Base-by-base conservation (phyloP, 306 rosid genomes). In the Cyamopsis tetragonoloba region DNA sequence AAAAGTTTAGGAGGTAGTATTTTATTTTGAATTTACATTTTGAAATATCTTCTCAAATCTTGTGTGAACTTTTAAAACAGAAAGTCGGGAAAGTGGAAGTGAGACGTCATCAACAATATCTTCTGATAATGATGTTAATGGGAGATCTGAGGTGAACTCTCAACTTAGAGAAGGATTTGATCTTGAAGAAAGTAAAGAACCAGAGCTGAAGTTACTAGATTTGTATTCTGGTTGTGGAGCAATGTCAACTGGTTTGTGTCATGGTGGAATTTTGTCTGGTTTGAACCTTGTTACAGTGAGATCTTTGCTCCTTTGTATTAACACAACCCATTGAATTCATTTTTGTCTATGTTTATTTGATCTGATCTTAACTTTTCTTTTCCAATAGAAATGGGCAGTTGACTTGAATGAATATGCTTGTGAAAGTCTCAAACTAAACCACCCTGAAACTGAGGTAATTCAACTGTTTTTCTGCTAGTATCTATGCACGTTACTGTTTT, bases 201-300 rank as follows among this genome's bases (percentile, higher is more conserved):
- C 70, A 3, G 90, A 92, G 49, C 27, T 84, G 20, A 62, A 60
- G 14, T 48, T 89, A 5, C 73, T 92, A 0, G 98, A 92, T 51
- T 77, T 92, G 39, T 92, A 92, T 50, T 82, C 87, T 17, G 98
- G 96, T 37, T 92, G 98, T 50, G 98, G 98, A 7, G 98, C 91
- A 1, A 92, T 92, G 98, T 92, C 96, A 9, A 92, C 95, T 11
- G 98, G 98, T 12, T 75, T 92, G 15, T 87, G 96, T 59, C 82
- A 83, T 17, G 98, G 98, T 11, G 96, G 87, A 35, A 55, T 50
- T 2, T 63, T 83, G 46, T 76, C 86, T 5, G 76, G 86, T 10
- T 39, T 89, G 42, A 87, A 92, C 35, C 84, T 89, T 62, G 91
- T 85, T 13, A 89, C 98, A 0, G 98, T 92, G 78, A 67, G 92